Base-by-base conservation (phyloP, 352 stramenopile genomes). In the Pythium dissotocum region DNA sequence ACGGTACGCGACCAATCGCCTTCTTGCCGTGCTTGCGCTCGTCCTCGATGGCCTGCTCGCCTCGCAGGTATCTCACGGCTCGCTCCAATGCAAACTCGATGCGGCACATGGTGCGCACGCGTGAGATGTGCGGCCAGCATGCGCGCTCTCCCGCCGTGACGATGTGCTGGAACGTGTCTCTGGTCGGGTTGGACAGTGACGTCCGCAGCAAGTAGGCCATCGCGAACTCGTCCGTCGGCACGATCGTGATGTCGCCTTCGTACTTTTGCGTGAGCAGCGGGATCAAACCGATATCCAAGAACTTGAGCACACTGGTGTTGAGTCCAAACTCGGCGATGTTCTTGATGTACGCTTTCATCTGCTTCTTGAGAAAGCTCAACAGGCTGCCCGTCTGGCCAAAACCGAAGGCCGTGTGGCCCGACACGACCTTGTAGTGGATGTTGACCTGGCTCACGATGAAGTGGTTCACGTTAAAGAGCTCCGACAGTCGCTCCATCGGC, bases 401-500 rank as follows among this genome's bases (percentile, higher is more conserved):
- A 52, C 77, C 78, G 58, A 87, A 90, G 46, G 77, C 78, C 12
- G 80, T 79, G 64, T 96, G 86, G 12, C 85, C 85, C 6, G 88
- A 94, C 4, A 95, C 85, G 48, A 89, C 78, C 67, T 95, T 95
- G 80, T 95, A 91, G 70, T 93, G 87, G 26, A 91, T 82, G 58
- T 95, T 95, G 28, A 97, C 91, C 76, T 99, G 98, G 61, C 88
- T 98, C 58, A 99, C 96, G 59, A 99, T 98, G 66, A 99, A 99
- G 69, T 99, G 97, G 73, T 99, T 99, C 21, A 99, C 93, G 76
- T 99, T 99, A 79, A 99, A 99, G 42, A 99, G 88, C 72, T 98
- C 91, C 6, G 84, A 89, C n/a, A 98, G 73, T 21, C 93, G 82
- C 69, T 99, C 89, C 96, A 99, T 99, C 8, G 97, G 97, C 48